Evolutionary conservation across 345 rosid species (phyloP).

Genomic region (Lumnitzera racemosa): DNA sequence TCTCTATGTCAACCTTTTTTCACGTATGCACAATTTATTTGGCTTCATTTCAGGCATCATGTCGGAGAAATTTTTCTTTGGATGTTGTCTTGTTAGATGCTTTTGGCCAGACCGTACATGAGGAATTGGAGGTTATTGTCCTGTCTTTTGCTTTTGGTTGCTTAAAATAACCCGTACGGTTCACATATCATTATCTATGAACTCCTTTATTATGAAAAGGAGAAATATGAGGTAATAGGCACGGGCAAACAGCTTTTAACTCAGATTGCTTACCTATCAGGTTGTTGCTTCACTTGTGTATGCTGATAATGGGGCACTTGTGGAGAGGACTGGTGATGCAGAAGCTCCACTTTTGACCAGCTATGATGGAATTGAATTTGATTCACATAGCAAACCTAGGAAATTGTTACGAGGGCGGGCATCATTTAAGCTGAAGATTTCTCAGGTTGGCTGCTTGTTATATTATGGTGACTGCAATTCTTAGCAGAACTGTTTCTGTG

Average conservation of each 20-base stretch:
- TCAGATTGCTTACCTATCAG: constrained; percentile 14
- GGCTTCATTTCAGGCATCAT: constrained; percentile 42
- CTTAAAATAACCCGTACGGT: not conserved
- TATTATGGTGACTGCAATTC: not conserved
- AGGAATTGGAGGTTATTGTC: constrained; percentile 59
- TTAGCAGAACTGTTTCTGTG: too few species aligned
- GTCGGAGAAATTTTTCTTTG: constrained; percentile 62
- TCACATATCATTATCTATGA: not conserved
- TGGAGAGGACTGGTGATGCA: constrained; percentile 56
- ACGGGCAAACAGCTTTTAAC: too few species aligned
- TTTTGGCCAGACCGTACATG: constrained; percentile 41
- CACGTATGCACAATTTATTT: not conserved
- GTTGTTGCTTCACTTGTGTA: constrained; percentile 67
- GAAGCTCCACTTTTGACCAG: constrained; percentile 72
- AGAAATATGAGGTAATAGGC: too few species aligned
- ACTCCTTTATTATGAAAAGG: too few species aligned
- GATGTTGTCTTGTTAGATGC: constrained; percentile 68
- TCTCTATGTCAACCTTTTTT: not conserved
- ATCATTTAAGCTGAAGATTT: constrained; percentile 72
- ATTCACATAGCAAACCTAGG: constrained; percentile 52
- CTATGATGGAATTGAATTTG: constrained; percentile 71
- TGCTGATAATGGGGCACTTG: constrained; percentile 55
- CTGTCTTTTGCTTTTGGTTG: constrained; percentile 9
- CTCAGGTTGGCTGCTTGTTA: constrained; percentile 44
- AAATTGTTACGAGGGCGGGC: constrained; percentile 59